Base-by-base conservation (phyloP, 1,284 basidiomycete species). In the Apiotrichum laibachii region DNA sequence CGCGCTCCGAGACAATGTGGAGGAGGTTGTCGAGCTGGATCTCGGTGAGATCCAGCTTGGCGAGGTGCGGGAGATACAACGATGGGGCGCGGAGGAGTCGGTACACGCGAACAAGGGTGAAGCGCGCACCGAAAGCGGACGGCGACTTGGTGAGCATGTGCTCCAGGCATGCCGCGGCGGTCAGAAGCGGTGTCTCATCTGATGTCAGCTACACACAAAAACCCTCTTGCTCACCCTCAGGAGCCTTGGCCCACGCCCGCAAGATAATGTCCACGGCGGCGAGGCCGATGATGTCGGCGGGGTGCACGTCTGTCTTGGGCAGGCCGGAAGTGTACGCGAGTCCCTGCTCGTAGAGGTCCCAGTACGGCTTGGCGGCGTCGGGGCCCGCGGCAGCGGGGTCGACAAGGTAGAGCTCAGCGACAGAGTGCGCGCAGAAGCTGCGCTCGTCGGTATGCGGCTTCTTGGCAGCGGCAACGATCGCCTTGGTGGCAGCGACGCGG, bases 21-120 rank as follows among this genome's bases (percentile, higher is more conserved):
- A 68, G 47, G 12, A 75, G 47, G 34, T 65, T 72, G 54, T 75
- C 72, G 42, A 73, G 67, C 60, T 73, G 71, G 16, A 77, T 65
- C 60, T 77, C 75, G 39, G 63, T 59, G 6, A 67, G 58, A 11
- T 66, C 61, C 10, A 71, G 56, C 33, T 58, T 52, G 16, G 51
- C 49, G 0, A 74, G 54, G 43, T 67, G 68, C 13, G 63, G 46
- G 1, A 40, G 34, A 19, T 59, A 51, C 6, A 69, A 39, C 6
- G 56, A 56, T 18, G 69, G 57, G 0, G 71, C 71, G 21, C 71
- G 70, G 6, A 68, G 63, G 9, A 72, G 60, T 5, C 73, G 67
- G 44, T 70, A 70, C 18, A 74, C 50, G 43, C 71, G 56, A 31
- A 69, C 61, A 10, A 75, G 60, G 40, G 73, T 58, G 58, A 66